Evolutionary conservation across 495 filamentous ascomycete genomes (phyloP).

Genomic region (Cercophora scortea): DNA sequence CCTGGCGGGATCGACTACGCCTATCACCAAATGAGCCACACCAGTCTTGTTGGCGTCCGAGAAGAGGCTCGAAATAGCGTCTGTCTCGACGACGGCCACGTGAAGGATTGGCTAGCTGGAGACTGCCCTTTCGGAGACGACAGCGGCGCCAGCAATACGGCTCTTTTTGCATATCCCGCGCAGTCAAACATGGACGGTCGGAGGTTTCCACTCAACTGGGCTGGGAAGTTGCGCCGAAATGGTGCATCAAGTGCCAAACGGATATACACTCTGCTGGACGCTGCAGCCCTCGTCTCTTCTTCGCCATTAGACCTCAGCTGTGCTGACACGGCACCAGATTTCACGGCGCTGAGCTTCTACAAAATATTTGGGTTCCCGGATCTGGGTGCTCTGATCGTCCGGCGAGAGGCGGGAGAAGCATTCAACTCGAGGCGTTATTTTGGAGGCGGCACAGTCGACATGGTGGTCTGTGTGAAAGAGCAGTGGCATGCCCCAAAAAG

Average conservation of each 20-base stretch:
- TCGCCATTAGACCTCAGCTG: slow-evolving; percentile 64
- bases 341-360: slow-evolving; percentile 84
- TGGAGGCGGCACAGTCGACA: slow-evolving; percentile 91
- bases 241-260: not conserved
- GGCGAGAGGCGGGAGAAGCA: slow-evolving; percentile 55
- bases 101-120: slow-evolving; percentile 57
- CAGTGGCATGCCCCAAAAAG: slow-evolving; percentile 70
- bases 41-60: slow-evolving; percentile 76
- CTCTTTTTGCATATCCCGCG: slow-evolving; percentile 75
- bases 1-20: slow-evolving; percentile 68
- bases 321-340: slow-evolving; percentile 62
- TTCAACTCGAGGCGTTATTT: slow-evolving; percentile 70
- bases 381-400: slow-evolving; percentile 77
- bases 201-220: slow-evolving; percentile 67
- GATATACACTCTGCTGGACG: slow-evolving; percentile 77
- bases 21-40: slow-evolving; percentile 82
- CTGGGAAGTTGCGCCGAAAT: slow-evolving; percentile 39
- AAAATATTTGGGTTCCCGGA: slow-evolving; percentile 98
- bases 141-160: slow-evolving; percentile 10
- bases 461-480: slow-evolving; percentile 53
- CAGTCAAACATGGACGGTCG: slow-evolving; percentile 94
- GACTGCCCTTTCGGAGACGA: slow-evolving; percentile 8
- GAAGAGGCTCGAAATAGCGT: slow-evolving; percentile 56
- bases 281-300: slow-evolving; percentile 75
- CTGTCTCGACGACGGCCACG: slow-evolving; percentile 64